These are phyloP conservation scores for Ambrosiella xylebori DNA, from an alignment of 2,329 filamentous ascomycete species.

Conservation along the genomic window DNA sequence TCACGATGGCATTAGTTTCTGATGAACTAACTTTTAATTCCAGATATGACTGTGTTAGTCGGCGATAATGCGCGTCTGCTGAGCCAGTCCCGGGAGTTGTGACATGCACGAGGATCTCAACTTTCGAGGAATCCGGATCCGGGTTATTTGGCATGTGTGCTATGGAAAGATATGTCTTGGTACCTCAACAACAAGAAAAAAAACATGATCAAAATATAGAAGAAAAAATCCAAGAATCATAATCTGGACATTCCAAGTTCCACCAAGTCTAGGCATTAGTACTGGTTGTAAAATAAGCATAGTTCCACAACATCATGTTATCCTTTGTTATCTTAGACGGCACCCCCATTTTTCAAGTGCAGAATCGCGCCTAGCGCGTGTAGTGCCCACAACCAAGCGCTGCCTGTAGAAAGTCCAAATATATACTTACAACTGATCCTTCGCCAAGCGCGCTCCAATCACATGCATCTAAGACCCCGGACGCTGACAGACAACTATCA, in stretches of 20 bases:
- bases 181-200: neutral
- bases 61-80: slow-evolving; percentile 33
- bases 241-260: neutral
- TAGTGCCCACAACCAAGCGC: neutral
- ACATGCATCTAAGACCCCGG: neutral
- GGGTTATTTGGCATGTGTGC: slow-evolving; percentile 8
- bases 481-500: neutral
- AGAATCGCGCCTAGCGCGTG: neutral
- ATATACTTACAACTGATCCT: neutral
- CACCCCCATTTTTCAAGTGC: neutral
- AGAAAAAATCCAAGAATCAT: neutral
- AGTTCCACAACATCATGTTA: neutral
- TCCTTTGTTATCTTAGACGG: neutral
- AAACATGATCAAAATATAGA: neutral
- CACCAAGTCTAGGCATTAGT: neutral
- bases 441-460: neutral
- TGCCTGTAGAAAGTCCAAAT: neutral
- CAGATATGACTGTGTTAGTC: slow-evolving; percentile 33
- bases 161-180: neutral
- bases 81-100: slow-evolving; percentile 30
- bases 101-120: slow-evolving; percentile 40
- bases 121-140: slow-evolving; percentile 15
- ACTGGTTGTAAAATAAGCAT: neutral
- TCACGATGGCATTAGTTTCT: neutral
- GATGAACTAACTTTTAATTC: slow-evolving; percentile 20